Base-by-base conservation (phyloP, 23 red algal species). In the Pyropia yezoensis region DNA sequence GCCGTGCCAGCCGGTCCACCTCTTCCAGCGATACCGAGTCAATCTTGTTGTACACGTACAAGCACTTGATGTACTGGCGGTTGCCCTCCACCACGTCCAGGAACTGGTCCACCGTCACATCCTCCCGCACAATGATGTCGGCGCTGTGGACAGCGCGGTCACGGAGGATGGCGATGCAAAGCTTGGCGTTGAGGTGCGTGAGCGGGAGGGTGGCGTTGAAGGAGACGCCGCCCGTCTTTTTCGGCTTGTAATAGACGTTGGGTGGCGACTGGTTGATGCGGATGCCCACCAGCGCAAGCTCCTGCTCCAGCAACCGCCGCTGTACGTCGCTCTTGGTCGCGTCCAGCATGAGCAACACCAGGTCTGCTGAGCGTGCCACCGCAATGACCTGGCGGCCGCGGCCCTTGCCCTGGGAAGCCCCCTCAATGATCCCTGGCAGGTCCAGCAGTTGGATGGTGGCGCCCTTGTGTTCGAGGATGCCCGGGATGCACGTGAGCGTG, bases 71-170 rank as follows among this genome's bases (percentile, higher is more conserved):
- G 72, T 98, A 98, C 33, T 90, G 78, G 45, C 94, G 52, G 54
- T 98, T 98, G 14, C 86, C 85, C 61, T 98, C 94, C 26, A 98
- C 72, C 0, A 98, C 86, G 66, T 98, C 94, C 49, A 98, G 88
- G 54, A 98, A 71, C 51, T 98, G 79, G 66, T 98, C 94, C 49
- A 89, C 79, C 24, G 74, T 82, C 20, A 77, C 74, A 75, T 98
- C 94, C 50, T 98, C 86, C 17, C 85, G 85, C 55, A 91, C 54
- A 14, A 98, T 22, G 54, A 98, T 74, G 52, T 98, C 94, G 12
- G 94, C 94, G 66, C 91, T 98, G 58, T 89, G 94, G 52, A 89
- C 74, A 30, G 81, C 75, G 72, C 88, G 91, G 67, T 98, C 83
- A 49, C 87, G 88, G 56, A 89, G 68, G 52, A 98, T 91, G 54